Conservation (phyloP, 208 protist species). For the Wallacemonas sp. region DNA sequence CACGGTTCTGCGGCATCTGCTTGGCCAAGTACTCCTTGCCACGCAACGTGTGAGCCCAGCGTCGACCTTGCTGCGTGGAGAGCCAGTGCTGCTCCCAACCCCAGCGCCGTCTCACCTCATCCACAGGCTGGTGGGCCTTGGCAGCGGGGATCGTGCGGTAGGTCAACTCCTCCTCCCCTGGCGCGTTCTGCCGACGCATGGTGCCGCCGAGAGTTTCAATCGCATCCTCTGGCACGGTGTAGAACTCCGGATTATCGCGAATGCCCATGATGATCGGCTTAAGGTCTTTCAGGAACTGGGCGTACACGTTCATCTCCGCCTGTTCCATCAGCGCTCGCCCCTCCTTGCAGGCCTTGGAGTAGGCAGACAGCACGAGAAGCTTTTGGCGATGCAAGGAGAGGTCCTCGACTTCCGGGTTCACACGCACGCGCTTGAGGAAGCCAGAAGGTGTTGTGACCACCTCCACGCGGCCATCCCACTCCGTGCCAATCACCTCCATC, state of each 20-base stretch:
- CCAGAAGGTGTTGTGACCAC: constrained; percentile 85
- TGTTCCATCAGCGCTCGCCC: constrained; percentile 80
- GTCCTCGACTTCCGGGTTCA: constrained; percentile 82
- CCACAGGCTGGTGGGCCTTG: constrained; percentile 64
- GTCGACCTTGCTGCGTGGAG: constrained; percentile 46
- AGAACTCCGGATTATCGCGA: constrained; percentile 93
- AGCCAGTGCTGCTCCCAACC: constrained; percentile 77
- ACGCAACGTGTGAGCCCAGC: constrained; percentile 67
- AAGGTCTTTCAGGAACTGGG: constrained; percentile 88
- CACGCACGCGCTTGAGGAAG: constrained; percentile 82
- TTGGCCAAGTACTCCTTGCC: constrained; percentile 85
- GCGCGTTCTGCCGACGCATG: constrained; percentile 24
- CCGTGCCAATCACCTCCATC: constrained; percentile 85
- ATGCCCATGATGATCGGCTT: constrained; percentile 91
- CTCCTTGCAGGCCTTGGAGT: constrained; percentile 71
- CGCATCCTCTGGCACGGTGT: constrained; percentile 75
- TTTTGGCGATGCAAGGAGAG: constrained; percentile 52
- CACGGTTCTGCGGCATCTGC: constrained; percentile 66
- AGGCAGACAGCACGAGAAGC: constrained; percentile 85
- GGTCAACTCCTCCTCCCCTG: neutral
- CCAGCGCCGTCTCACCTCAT: constrained; percentile 70
- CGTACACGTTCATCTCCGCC: constrained; percentile 89
- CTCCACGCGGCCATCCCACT: constrained; percentile 83
- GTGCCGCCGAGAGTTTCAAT: constrained; percentile 75
- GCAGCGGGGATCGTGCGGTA: constrained; percentile 87